Conservation (phyloP, 176 grass and related monocot genomes). For the Guadua angustifolia region DNA sequence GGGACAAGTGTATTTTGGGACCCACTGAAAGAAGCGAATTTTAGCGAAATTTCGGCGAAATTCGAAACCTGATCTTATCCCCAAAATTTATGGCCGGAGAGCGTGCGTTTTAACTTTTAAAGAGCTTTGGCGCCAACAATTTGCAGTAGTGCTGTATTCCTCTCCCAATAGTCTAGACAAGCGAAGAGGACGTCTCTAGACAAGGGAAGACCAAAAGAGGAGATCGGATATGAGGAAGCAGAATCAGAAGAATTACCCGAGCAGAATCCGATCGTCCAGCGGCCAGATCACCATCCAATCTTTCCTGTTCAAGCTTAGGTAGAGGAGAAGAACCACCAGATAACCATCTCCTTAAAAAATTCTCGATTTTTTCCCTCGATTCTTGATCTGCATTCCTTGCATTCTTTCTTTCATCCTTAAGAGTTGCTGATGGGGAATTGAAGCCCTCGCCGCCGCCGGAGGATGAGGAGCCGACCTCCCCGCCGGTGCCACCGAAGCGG, state of each 20-base stretch:
- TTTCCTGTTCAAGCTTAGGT: slow-evolving; percentile 67
- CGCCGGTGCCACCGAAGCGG: slow-evolving; percentile 40
- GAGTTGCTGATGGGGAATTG: slow-evolving; percentile 21
- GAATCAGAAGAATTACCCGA: slow-evolving; percentile 38
- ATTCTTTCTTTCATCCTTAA: neutral
- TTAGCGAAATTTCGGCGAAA: no score
- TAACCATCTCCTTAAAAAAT: neutral
- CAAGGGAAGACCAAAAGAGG: slow-evolving; percentile 6
- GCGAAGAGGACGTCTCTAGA: neutral
- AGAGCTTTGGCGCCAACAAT: slow-evolving; percentile 46
- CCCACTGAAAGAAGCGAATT: no score
- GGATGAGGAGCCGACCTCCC: slow-evolving; percentile 1
- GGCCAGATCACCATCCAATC: slow-evolving; percentile 69
- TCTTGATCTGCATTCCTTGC: neutral
- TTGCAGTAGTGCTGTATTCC: neutral
- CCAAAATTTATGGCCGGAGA: slow-evolving; percentile 42
- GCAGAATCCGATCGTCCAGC: slow-evolving; percentile 40
- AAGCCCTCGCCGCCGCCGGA: neutral
- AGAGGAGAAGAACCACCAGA: neutral
- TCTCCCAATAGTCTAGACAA: neutral
- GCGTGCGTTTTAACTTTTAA: slow-evolving; percentile 1
- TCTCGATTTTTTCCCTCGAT: neutral
- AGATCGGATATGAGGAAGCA: slow-evolving; percentile 40
- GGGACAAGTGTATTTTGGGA: no score
- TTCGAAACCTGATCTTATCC: no score